phyloP scores from a whole-genome alignment of 257 asterid species.

The Solanum habrochaites region DNA sequence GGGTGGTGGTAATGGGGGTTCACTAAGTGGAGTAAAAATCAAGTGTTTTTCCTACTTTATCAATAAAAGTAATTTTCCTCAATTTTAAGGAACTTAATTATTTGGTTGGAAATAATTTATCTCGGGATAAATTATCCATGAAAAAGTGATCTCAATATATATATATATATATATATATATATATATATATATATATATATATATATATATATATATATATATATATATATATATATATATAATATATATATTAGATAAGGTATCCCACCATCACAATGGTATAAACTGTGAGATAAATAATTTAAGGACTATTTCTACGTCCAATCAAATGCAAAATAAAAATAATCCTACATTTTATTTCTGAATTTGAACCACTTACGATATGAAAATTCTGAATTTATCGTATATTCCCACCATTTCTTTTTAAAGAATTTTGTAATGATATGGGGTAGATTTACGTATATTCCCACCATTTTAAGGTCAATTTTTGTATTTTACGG shows the following conservation, averaged over 20 bases:
- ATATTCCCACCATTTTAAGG: no score
- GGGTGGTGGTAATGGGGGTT: background rate
- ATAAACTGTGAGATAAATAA: background rate
- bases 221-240: no score
- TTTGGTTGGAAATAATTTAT: no score
- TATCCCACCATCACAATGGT: background rate
- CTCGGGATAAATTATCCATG: background rate
- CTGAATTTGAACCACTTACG: background rate
- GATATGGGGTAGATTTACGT: no score
- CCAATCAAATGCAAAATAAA: background rate
- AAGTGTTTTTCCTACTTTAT: background rate
- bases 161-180: no score
- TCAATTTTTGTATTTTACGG: no score
- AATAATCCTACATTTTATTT: no score
- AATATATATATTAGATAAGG: no score
- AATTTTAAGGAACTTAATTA: background rate
- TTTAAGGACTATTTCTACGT: background rate
- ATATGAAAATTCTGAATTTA: background rate
- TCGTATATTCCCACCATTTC: no score
- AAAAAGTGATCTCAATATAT: background rate
- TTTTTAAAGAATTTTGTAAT: no score
- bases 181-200: no score
- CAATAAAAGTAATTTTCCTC: background rate
- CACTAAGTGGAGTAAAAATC: background rate
- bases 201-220: no score